These are phyloP conservation scores for Colletotrichum tamarilloi DNA, from an alignment of 2,329 filamentous ascomycete species.

Conservation along the genomic window DNA sequence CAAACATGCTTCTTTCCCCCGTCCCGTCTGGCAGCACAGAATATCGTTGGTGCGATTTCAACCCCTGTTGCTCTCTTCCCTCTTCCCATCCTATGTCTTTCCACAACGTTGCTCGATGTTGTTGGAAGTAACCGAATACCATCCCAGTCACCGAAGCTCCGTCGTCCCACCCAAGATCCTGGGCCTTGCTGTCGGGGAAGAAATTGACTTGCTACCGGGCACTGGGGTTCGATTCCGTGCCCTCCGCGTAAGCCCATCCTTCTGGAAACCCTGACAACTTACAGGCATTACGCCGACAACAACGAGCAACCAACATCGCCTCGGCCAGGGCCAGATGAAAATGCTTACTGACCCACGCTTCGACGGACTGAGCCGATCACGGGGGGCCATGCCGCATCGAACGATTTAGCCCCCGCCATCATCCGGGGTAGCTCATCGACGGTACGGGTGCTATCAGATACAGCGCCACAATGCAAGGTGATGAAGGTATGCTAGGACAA, in stretches of 20 bases:
- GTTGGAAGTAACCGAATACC: background rate
- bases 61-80: background rate
- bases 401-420: background rate
- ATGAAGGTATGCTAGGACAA: background rate
- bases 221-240: background rate
- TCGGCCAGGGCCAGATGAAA: background rate
- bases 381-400: background rate
- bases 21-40: background rate
- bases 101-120: background rate
- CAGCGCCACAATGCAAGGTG: background rate
- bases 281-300: background rate
- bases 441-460: background rate
- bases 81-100: background rate
- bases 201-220: background rate
- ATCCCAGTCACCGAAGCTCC: background rate
- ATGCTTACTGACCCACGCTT: background rate
- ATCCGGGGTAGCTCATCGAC: background rate
- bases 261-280: background rate
- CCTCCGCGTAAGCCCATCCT: background rate
- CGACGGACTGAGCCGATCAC: background rate
- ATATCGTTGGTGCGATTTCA: background rate
- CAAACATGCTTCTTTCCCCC: background rate
- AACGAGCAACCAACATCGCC: background rate
- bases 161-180: background rate
- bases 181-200: background rate